These are phyloP conservation scores for Emmonsia crescens DNA, from an alignment of 2,329 filamentous ascomycete genomes.

Conservation along the genomic window DNA sequence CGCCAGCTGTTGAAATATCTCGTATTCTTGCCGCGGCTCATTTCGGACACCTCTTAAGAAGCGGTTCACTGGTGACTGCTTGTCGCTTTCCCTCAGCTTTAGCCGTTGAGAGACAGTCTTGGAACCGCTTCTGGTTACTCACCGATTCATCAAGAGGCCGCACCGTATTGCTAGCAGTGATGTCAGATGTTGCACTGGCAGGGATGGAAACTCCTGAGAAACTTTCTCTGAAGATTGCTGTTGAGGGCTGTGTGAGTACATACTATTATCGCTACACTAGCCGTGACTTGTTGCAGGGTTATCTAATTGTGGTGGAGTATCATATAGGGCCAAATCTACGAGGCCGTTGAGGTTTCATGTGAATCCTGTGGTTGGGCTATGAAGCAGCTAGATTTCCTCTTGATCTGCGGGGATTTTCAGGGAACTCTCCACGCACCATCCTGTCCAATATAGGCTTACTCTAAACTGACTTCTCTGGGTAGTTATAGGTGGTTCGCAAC, in stretches of 20 bases:
- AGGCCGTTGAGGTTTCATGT: conserved; percentile 59
- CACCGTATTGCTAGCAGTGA: not conserved
- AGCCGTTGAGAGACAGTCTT: not conserved
- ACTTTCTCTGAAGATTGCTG: not conserved
- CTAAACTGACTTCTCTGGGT: not conserved
- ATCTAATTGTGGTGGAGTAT: not conserved
- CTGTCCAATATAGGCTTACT: not conserved
- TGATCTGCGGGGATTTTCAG: conserved; percentile 93
- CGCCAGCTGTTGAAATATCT: too few species aligned
- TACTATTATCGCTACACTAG: too few species aligned
- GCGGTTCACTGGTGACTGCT: not conserved
- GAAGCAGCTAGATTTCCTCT: conserved; percentile 69
- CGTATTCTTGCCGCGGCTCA: too few species aligned
- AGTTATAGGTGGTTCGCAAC: conserved; percentile 64
- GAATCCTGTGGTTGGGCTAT: conserved; percentile 55
- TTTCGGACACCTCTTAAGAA: too few species aligned
- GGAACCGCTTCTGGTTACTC: not conserved
- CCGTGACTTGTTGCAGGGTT: not conserved
- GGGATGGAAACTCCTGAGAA: not conserved
- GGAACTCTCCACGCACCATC: not conserved
- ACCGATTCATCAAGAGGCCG: not conserved
- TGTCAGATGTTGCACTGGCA: not conserved
- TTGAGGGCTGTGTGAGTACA: conserved; percentile 1
- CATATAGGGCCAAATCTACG: conserved; percentile 79
- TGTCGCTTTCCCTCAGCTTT: not conserved